Evolutionary conservation across 75 land plant species (phyloP).

Genomic region (Isoetes taiwanensis): DNA sequence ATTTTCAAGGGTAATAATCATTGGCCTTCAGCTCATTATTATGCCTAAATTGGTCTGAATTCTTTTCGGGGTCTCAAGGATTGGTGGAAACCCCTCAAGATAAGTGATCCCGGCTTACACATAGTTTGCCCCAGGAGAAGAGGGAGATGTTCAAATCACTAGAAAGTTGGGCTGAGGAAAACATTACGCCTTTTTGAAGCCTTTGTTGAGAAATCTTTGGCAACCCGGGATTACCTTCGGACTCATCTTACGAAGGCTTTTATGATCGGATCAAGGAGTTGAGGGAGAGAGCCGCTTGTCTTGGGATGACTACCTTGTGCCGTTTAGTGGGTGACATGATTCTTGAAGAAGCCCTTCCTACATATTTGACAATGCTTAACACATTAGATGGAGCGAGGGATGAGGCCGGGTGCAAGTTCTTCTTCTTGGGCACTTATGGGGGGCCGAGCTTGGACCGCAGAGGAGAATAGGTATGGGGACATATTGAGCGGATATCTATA

Average conservation of each 20-base stretch:
- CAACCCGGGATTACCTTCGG: conserved; percentile 48
- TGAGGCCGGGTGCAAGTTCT: conserved; percentile 39
- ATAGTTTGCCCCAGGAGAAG: conserved; percentile 43
- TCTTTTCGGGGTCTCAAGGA: too few species aligned
- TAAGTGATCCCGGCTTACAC: conserved; percentile 25
- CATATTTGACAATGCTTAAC: conserved; percentile 44
- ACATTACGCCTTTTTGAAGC: conserved; percentile 28
- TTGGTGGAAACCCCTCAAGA: too few species aligned
- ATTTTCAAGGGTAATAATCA: too few species aligned
- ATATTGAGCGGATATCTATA: conserved; percentile 37
- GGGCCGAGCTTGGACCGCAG: conserved; percentile 30
- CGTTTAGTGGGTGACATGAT: conserved; percentile 47
- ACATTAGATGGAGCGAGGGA: conserved; percentile 48
- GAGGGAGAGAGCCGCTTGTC: conserved; percentile 25
- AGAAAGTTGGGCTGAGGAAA: conserved; percentile 42
- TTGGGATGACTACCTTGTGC: conserved; percentile 45
- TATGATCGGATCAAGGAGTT: conserved; percentile 40
- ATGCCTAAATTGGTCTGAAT: too few species aligned
- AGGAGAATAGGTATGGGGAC: conserved; percentile 34
- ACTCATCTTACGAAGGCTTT: conserved; percentile 41
- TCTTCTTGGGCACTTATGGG: conserved; percentile 41
- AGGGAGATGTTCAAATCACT: conserved; percentile 42
- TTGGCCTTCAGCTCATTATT: too few species aligned
- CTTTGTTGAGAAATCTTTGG: conserved; percentile 60
- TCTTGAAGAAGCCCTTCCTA: conserved; percentile 37